phyloP scores from a whole-genome alignment of 1,284 basidiomycete genomes.

The Ceratobasidium sp. region DNA sequence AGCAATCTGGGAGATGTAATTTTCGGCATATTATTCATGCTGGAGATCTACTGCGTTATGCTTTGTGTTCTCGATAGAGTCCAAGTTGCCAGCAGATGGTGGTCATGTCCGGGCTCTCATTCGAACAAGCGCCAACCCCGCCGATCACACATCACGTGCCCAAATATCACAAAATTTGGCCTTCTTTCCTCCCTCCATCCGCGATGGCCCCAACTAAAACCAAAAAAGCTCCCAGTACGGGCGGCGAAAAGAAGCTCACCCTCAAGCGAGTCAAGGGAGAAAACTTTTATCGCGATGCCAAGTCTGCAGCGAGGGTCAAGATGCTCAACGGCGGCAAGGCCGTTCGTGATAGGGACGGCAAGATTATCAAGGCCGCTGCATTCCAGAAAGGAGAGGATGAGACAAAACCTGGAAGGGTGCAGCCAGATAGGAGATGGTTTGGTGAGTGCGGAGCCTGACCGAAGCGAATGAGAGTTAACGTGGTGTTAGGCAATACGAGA shows the following conservation, averaged over 20 bases:
- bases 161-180: conserved; percentile 29
- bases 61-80: too few relatives aligned
- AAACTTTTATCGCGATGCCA: conserved; percentile 94
- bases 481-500: conserved; percentile 84
- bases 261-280: conserved; percentile 84
- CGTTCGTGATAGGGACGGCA: conserved; percentile 85
- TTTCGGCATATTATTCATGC: too few relatives aligned
- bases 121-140: neutral
- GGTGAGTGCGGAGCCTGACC: conserved; percentile 57
- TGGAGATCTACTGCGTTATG: too few relatives aligned
- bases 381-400: conserved; percentile 93
- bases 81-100: too few relatives aligned
- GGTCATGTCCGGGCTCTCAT: neutral
- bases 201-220: conserved; percentile 40
- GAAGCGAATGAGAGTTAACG: conserved; percentile 4
- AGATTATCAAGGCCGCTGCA: conserved; percentile 87
- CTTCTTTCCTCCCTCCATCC: neutral
- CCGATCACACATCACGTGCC: conserved; percentile 17
- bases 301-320: conserved; percentile 80
- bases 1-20: too few relatives aligned
- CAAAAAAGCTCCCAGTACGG: conserved; percentile 24
- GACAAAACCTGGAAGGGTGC: conserved; percentile 84
- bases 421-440: conserved; percentile 94
- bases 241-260: conserved; percentile 45
- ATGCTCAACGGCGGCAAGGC: conserved; percentile 92